Base-by-base conservation (phyloP, 306 rosid species). In the Pueraria montana region DNA sequence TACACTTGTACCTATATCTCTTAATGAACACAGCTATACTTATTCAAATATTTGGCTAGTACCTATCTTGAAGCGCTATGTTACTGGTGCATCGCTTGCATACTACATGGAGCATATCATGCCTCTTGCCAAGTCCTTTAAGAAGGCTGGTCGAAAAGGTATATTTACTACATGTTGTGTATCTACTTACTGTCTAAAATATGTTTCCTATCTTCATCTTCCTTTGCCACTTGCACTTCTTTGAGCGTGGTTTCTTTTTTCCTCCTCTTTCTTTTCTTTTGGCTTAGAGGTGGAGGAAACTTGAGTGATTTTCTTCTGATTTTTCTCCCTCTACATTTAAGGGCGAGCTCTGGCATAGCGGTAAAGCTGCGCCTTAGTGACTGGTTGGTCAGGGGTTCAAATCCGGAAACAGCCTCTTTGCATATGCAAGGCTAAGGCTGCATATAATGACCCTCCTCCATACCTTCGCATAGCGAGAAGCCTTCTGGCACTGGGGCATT, bases 81-180 rank as follows among this genome's bases (percentile, higher is more conserved):
- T 91, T 61, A 76, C 71, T 86, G 94, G 96, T 86, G 90, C 97
- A 79, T 89, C 99, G n/a, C 90, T 96, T 73, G 88, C 84, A 77
- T 96, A 86, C 85, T 93, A 91, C 84, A 72, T 90, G 79, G 92
- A 92, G 53, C 84, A 90, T 84, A 84, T 96, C 62, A 63, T 89
- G 87, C 96, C 97, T 63, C 99, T 96, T 87, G 99, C 97, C 13
- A 93, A 90, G 77, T 88, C 92, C 84, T 92, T 96, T 85, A 86
- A 87, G 87, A 81, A 72, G 69, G 97, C 97, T 82, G 86, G 94
- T 83, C 77, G 49, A 65, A 89, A 92, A 91, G 99, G 99, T 93
- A 89, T 80, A 27, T 56, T 58, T 46, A 46, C 71, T 58, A 63
- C 42, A 11, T 77, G 43, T 34, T 76, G 71, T 66, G 38, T 72